Percentiles rank a stretch among this genome's conserved stretches.
Conservation (phyloP, 768 basidiomycete species). For the Boletus vermiculosoides region DNA sequence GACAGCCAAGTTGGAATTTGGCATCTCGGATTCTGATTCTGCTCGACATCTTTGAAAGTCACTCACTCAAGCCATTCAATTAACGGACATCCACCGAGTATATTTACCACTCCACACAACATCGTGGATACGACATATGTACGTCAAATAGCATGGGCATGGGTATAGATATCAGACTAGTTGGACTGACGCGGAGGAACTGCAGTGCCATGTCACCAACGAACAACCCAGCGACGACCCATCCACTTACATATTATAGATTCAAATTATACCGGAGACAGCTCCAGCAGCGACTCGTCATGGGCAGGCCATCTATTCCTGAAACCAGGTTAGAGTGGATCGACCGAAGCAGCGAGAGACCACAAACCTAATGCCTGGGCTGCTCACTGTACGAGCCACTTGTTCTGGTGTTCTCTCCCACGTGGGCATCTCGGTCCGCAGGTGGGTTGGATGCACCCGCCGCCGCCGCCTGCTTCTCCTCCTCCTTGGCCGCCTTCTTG, state of each 20-base stretch:
- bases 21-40: slow-evolving; percentile 21
- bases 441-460: neutral
- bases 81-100: too few relatives aligned
- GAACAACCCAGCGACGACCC: neutral
- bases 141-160: neutral
- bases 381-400: neutral
- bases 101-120: neutral
- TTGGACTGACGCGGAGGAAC: neutral
- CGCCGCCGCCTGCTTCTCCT: slow-evolving; percentile 7
- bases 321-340: neutral
- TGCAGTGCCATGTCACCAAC: slow-evolving; percentile 12
- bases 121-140: neutral
- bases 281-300: too few relatives aligned
- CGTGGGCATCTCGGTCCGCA: neutral
- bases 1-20: slow-evolving; percentile 8
- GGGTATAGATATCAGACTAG: slow-evolving; percentile 1
- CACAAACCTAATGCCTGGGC: slow-evolving; percentile 13
- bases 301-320: neutral
- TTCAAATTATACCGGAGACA: neutral
- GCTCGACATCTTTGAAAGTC: slow-evolving; percentile 11
- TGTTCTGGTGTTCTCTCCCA: neutral
- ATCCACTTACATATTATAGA: slow-evolving; percentile 9
- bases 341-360: neutral
- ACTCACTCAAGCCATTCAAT: neutral
- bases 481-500: slow-evolving; percentile 20